A percentile compares a stretch with the other conserved stretches of the same genome.
Evolutionary conservation across 306 rosid genomes (phyloP).

Genomic region (Acacia crassicarpa): DNA sequence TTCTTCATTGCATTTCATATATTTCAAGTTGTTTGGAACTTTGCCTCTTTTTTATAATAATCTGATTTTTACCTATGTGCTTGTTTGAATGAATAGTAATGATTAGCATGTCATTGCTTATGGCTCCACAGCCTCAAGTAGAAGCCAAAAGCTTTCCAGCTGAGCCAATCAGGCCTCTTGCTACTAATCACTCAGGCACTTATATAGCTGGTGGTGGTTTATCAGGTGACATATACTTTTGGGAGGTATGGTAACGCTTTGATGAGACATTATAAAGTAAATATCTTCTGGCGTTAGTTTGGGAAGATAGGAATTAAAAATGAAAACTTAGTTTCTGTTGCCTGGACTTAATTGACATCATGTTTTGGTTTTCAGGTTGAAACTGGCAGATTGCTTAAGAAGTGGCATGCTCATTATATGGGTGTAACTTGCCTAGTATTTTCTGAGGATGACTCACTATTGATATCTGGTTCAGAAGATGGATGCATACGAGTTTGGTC

Average conservation of each 20-base stretch:
- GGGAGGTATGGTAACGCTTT: constrained; percentile 60
- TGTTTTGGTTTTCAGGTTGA: constrained; percentile 47
- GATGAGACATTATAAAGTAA: neutral
- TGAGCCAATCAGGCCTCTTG: constrained; percentile 64
- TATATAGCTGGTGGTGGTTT: constrained; percentile 69
- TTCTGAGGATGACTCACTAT: constrained; percentile 68
- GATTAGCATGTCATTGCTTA: neutral
- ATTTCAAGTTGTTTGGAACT: constrained; percentile 6
- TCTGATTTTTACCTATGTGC: neutral
- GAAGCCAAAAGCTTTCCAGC: constrained; percentile 73
- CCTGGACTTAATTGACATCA: constrained; percentile 16
- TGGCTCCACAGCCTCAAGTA: constrained; percentile 58
- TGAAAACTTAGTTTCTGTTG: neutral
- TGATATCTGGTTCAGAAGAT: constrained; percentile 74
- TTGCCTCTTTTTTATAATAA: neutral
- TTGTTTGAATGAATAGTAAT: constrained; percentile 14
- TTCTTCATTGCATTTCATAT: neutral
- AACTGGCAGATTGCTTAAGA: constrained; percentile 72
- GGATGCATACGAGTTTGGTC: constrained; percentile 80
- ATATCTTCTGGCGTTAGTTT: neutral
- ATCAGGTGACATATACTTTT: constrained; percentile 74
- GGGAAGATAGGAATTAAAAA: constrained; percentile 21
- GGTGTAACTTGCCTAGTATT: constrained; percentile 78
- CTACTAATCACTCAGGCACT: constrained; percentile 68
- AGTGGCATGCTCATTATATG: constrained; percentile 79